phyloP scores from a whole-genome alignment of 2,329 filamentous ascomycete species.

The Acarospora socialis region DNA sequence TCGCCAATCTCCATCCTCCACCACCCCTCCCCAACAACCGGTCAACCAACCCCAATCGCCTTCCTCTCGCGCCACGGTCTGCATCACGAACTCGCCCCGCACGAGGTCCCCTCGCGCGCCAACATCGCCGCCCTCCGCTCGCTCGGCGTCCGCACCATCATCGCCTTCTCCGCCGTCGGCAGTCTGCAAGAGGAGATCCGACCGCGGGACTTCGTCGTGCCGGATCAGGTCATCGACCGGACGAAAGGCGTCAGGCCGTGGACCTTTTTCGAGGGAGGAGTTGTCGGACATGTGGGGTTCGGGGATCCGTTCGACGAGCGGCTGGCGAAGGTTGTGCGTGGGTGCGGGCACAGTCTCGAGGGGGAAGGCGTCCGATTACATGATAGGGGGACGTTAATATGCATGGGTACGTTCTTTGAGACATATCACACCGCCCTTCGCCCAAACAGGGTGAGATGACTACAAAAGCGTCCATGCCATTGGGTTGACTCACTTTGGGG shows the following conservation, averaged over 20 bases:
- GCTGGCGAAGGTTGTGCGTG: constrained; percentile 61
- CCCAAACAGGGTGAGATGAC: not conserved
- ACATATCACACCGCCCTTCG: constrained; percentile 3
- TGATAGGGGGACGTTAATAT: constrained; percentile 69
- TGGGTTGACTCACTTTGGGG: too few species aligned
- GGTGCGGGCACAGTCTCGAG: constrained; percentile 61
- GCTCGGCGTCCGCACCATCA: constrained; percentile 77
- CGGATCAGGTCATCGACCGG: constrained; percentile 92
- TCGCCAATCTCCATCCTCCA: constrained; percentile 74
- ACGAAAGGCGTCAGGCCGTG: constrained; percentile 71
- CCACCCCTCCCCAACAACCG: constrained; percentile 59
- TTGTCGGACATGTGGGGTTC: constrained; percentile 90
- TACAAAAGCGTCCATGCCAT: constrained; percentile 2
- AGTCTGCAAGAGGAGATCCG: constrained; percentile 84
- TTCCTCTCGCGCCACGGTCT: constrained; percentile 88
- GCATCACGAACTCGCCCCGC: constrained; percentile 78
- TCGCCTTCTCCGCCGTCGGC: constrained; percentile 91
- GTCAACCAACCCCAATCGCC: constrained; percentile 51
- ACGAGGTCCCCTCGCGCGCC: constrained; percentile 86
- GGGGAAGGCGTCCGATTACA: constrained; percentile 79
- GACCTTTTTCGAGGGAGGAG: constrained; percentile 72
- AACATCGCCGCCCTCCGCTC: constrained; percentile 95
- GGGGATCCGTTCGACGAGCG: constrained; percentile 83
- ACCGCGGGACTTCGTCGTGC: constrained; percentile 91
- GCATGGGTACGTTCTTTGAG: constrained; percentile 56